These are phyloP conservation scores for Nyctanthes arbortristis DNA, from an alignment of 257 asterid species.

Conservation along the genomic window DNA sequence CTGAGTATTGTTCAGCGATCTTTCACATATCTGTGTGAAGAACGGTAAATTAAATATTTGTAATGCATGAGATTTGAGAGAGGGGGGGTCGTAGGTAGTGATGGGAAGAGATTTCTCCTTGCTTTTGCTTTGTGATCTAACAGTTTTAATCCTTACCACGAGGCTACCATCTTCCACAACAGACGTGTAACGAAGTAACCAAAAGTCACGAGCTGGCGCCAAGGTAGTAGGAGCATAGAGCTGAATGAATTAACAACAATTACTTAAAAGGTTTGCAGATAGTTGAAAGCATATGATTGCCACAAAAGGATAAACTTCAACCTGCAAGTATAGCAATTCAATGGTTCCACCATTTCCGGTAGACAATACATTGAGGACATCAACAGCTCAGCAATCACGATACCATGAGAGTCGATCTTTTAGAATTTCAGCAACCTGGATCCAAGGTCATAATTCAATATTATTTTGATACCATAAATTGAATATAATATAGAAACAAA, in stretches of 20 bases:
- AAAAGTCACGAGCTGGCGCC: constrained; percentile 97
- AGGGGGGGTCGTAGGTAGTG: too few relatives aligned
- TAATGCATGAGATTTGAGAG: neutral
- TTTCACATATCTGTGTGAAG: constrained; percentile 69
- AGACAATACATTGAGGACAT: constrained; percentile 81
- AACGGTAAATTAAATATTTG: neutral
- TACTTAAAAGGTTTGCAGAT: neutral
- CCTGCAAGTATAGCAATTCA: constrained; percentile 98
- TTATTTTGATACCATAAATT: neutral
- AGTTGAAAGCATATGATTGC: neutral
- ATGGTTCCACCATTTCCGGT: constrained; percentile 95
- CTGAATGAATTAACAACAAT: constrained; percentile 38
- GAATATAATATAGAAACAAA: neutral
- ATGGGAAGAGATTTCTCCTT: neutral
- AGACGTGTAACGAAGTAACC: constrained; percentile 91
- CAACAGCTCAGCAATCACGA: constrained; percentile 93
- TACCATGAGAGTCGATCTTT: constrained; percentile 96
- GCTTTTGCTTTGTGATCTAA: neutral
- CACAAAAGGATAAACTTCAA: constrained; percentile 16
- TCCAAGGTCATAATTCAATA: neutral
- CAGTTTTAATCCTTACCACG: constrained; percentile 51
- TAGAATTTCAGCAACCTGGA: constrained; percentile 92
- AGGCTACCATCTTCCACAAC: constrained; percentile 98
- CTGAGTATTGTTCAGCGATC: constrained; percentile 94
- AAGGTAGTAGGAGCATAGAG: constrained; percentile 89